Evolutionary conservation across 2,329 filamentous ascomycete genomes (phyloP), one percentile per base, ranked within the genome.

Genomic region (Pseudopyrenochaeta lycopersici): DNA sequence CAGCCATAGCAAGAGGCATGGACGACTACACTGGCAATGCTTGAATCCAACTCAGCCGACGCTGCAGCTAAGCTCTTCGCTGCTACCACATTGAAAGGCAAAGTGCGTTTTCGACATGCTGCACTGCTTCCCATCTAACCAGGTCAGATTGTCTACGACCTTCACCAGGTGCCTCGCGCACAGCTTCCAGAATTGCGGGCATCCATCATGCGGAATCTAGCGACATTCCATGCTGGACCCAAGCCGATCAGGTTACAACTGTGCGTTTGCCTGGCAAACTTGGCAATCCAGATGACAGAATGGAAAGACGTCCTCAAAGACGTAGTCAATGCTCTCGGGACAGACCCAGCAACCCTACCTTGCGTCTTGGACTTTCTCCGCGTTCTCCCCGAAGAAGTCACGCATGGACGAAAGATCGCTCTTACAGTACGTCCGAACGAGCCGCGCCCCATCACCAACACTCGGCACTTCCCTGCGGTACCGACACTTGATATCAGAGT

Each of bases 351-450:
- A 71, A 92, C 90, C 74, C 87, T 95, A 68, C 87, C 92, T 62
- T 95, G 90, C 76, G 90, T 98, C 70, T 84, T 99, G 72, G 95
- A 99, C 77, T 99, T 99, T 77, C 84, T 99, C 63, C 92, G 92
- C 77, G 93, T 99, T 70, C 88, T 99, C 63, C 95, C 95, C 51
- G 95, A 99, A 83, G 95, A 99, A 85, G 95, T 99, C 73, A 98
- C 91, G 67, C 94, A 99, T 84, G 95, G 95, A 81, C 92, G 95
- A 80, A 99, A 98, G 83, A 97, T 99, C 85, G 97, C 92, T 84
- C 85, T 99, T 81, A 93, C 92, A 87, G 93, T 97, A 95, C 82
- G 92, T 94, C 85, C 88, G 89, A 82, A 82, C 76, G 76, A 77
- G 46, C 59, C 66, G 68, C 67, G 63, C 64, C 58, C 64, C 63